Evolutionary conservation across 768 basidiomycete genomes (phyloP).

Genomic region (Tubosaeta brunneosetosa): DNA sequence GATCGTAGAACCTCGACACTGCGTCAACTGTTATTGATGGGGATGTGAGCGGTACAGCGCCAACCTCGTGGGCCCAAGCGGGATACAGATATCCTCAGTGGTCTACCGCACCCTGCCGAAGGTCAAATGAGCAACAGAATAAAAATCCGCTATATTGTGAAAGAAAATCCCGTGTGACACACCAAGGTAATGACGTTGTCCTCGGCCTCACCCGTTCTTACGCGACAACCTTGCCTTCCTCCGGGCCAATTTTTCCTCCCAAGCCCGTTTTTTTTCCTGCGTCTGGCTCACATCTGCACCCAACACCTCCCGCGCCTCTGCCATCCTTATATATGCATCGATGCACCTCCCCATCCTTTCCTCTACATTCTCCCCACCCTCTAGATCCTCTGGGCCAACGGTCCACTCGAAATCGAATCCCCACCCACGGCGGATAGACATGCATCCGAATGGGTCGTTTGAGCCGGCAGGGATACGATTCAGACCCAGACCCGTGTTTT

Average conservation of each 20-base stretch:
- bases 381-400: slow-evolving; percentile 10
- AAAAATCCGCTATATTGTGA: not conserved
- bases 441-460: not conserved
- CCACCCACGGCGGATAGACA: slow-evolving; percentile 57
- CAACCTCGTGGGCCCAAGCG: not conserved
- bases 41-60: not conserved
- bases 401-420: slow-evolving; percentile 84
- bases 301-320: slow-evolving; percentile 46
- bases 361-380: slow-evolving; percentile 39
- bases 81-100: not conserved
- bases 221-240: slow-evolving; percentile 29
- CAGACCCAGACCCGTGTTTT: not conserved
- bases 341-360: slow-evolving; percentile 70
- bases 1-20: not conserved
- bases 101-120: not conserved
- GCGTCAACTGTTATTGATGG: not conserved
- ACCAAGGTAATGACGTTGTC: slow-evolving; percentile 1
- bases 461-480: not conserved
- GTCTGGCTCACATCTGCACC: slow-evolving; percentile 63
- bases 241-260: slow-evolving; percentile 38
- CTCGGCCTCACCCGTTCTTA: slow-evolving; percentile 13
- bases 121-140: not conserved
- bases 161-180: slow-evolving; percentile 5
- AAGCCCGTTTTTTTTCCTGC: slow-evolving; percentile 59
- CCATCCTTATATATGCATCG: slow-evolving; percentile 43